Evolutionary conservation across 225 moss, liverwort and hornwort species (phyloP).

Genomic region (Anthoceros angustus): DNA sequence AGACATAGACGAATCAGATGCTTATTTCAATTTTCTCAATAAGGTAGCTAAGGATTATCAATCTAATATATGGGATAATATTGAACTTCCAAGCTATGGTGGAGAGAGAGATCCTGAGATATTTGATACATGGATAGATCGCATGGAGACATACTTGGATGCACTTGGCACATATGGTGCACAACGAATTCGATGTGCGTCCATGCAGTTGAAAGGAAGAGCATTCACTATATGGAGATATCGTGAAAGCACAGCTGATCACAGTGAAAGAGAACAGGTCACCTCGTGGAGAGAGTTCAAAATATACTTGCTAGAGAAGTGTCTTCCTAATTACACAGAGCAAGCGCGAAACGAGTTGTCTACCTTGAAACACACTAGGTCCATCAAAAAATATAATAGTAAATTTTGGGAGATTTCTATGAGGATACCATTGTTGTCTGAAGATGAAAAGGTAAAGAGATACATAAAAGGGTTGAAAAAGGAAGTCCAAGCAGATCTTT

Average conservation of each 20-base stretch:
- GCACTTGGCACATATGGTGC: background rate
- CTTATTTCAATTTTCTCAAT: background rate
- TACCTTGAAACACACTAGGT: background rate
- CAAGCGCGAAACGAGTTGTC: background rate
- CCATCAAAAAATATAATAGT: background rate
- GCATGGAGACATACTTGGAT: background rate
- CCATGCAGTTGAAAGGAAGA: background rate
- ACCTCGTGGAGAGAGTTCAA: background rate
- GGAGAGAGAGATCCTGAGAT: slow-evolving; percentile 1
- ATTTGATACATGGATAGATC: background rate
- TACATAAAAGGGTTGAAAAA: background rate
- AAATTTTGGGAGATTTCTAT: background rate
- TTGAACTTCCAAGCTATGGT: background rate
- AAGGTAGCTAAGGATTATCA: background rate
- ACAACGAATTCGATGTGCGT: background rate
- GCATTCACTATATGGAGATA: background rate
- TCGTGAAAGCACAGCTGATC: background rate
- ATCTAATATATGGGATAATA: background rate
- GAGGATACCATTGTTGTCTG: background rate
- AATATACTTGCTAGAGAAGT: background rate
- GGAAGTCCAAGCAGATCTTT: background rate
- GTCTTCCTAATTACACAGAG: background rate
- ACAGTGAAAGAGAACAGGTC: background rate
- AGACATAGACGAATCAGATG: background rate
- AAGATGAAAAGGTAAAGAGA: background rate